These are phyloP conservation scores for Heliosperma pusillum DNA, from an alignment of 148 eudicot species.

Conservation along the genomic window DNA sequence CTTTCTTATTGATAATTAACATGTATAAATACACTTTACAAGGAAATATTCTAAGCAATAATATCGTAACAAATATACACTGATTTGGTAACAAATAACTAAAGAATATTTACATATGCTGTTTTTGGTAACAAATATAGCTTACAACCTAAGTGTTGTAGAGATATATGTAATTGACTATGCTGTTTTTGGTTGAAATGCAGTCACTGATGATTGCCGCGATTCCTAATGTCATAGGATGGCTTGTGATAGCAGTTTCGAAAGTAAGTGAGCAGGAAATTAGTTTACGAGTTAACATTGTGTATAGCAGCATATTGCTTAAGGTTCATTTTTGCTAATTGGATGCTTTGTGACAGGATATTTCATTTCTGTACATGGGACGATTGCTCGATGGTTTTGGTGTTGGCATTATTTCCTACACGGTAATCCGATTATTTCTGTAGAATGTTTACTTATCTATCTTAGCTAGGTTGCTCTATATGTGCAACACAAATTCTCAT, in stretches of 20 bases:
- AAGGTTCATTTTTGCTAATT: neutral
- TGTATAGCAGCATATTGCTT: neutral
- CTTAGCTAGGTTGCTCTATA: neutral
- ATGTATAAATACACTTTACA: no score
- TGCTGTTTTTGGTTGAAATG: conserved; percentile 5
- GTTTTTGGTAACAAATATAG: no score
- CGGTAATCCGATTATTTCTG: conserved; percentile 37
- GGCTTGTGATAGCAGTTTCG: conserved; percentile 54
- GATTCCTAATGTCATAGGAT: conserved; percentile 58
- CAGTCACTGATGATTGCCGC: conserved; percentile 68
- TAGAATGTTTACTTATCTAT: neutral
- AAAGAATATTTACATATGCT: no score
- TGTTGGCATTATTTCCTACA: conserved; percentile 86
- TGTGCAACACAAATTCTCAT: no score
- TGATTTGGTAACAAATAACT: no score
- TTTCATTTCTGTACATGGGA: conserved; percentile 86
- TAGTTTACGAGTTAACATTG: no score
- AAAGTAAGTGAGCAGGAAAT: conserved; percentile 31
- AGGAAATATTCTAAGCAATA: no score
- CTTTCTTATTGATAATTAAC: no score
- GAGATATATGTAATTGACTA: neutral
- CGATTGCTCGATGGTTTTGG: conserved; percentile 85
- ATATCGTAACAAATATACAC: no score
- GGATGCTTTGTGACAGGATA: conserved; percentile 36
- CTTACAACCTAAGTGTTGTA: neutral